Conservation (phyloP, 257 asterid genomes). For the Linaria vulgaris region DNA sequence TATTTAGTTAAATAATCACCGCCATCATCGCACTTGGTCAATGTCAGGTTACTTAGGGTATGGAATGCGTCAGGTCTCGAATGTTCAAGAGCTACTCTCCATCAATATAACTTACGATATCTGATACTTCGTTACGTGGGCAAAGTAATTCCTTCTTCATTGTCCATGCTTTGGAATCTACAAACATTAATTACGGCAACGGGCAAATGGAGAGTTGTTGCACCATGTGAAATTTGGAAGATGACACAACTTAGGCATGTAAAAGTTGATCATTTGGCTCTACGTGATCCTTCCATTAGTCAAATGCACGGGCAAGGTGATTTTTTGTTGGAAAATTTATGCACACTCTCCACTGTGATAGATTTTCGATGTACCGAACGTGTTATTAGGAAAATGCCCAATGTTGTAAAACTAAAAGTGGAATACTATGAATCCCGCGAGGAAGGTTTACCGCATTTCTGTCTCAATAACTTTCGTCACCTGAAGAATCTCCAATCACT, state of each 20-base stretch:
- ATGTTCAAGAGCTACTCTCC: neutral
- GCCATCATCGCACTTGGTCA: neutral
- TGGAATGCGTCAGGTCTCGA: too few species aligned
- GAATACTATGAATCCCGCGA: neutral
- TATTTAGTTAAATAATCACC: too few species aligned
- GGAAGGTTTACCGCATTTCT: too few species aligned
- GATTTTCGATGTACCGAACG: slow-evolving; percentile 4
- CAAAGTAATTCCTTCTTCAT: neutral
- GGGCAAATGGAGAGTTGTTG: neutral
- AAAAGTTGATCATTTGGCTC: neutral
- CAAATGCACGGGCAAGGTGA: neutral
- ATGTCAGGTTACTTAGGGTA: slow-evolving; percentile 20
- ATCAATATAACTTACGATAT: slow-evolving; percentile 14
- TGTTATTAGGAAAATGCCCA: slow-evolving; percentile 9
- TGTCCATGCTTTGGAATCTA: slow-evolving; percentile 16
- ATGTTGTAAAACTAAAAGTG: neutral
- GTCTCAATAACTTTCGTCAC: slow-evolving; percentile 2
- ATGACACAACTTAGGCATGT: slow-evolving; percentile 23
- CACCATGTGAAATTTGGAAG: too few species aligned
- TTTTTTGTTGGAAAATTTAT: slow-evolving; percentile 10
- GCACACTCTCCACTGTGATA: neutral
- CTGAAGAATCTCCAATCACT: slow-evolving; percentile 4
- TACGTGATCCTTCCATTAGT: slow-evolving; percentile 1
- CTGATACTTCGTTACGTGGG: neutral
- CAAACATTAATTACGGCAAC: slow-evolving; percentile 14